phyloP scores from a whole-genome alignment of 306 rosid genomes.

The Spatholobus suberectus region DNA sequence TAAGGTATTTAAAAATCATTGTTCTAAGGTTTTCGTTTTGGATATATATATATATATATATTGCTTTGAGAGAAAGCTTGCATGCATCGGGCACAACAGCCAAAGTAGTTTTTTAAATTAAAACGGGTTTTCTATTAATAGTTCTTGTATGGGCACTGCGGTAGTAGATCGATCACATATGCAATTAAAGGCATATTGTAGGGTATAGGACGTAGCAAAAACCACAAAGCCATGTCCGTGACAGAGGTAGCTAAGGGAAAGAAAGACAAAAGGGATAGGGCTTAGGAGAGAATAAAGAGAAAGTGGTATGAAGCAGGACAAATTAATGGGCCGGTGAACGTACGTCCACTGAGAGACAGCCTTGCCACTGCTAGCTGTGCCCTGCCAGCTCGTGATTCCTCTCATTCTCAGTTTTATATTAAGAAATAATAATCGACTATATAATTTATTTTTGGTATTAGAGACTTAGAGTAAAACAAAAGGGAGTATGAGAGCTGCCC shows the following conservation, averaged over 20 bases:
- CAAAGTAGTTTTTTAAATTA: background rate
- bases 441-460: background rate
- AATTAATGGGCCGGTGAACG: conserved; percentile 30
- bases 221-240: conserved; percentile 28
- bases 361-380: conserved; percentile 7
- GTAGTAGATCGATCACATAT: background rate
- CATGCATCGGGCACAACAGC: no score
- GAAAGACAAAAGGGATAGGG: background rate
- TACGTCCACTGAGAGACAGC: conserved; percentile 16
- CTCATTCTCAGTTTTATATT: background rate
- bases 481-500: background rate
- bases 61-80: background rate
- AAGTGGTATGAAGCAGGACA: conserved; percentile 32
- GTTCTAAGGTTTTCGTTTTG: no score
- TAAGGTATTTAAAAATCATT: no score
- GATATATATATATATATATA: no score
- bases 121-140: background rate
- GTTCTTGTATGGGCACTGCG: background rate
- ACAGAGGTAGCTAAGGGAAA: conserved; percentile 5
- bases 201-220: conserved; percentile 1
- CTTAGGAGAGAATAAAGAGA: background rate
- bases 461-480: background rate
- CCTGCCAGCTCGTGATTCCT: conserved; percentile 29
- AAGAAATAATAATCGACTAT: background rate
- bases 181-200: background rate